A percentile compares a stretch with the other conserved stretches of the same genome.
Evolutionary conservation across 305 asterid genomes (phyloP).

Genomic region (Fraxinus ornus): DNA sequence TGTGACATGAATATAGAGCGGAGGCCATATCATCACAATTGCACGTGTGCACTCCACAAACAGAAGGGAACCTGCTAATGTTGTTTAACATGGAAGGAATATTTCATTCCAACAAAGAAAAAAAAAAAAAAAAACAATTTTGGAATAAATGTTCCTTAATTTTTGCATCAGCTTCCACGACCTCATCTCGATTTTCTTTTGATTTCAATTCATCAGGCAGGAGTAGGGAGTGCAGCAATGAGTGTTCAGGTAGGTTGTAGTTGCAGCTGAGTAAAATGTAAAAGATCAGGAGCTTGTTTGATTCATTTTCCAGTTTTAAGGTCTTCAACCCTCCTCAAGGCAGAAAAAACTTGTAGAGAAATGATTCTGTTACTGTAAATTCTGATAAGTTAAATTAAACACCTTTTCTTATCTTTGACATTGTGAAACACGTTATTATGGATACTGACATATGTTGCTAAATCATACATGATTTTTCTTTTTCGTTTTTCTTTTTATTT

Average conservation of each 20-base stretch:
- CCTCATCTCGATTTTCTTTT: constrained; percentile 24
- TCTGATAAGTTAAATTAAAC: too few species aligned
- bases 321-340: neutral
- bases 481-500: too few species aligned
- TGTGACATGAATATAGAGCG: constrained; percentile 27
- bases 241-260: neutral
- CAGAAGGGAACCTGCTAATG: constrained; percentile 13
- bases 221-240: neutral
- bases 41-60: constrained; percentile 34
- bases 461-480: neutral
- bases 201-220: neutral
- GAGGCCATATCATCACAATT: constrained; percentile 38
- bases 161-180: constrained; percentile 20
- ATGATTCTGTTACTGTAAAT: neutral
- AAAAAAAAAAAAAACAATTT: constrained; percentile 14
- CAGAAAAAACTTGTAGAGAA: neutral
- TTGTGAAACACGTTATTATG: neutral
- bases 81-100: constrained; percentile 18
- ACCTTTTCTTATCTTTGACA: too few species aligned
- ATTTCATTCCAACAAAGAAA: constrained; percentile 11
- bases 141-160: constrained; percentile 12
- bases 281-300: neutral
- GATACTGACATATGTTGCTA: neutral
- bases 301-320: neutral
- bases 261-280: neutral